Percentiles rank a stretch among this genome's conserved stretches.
Conservation (phyloP, 768 basidiomycete species). For the Gymnopilus junonius region DNA sequence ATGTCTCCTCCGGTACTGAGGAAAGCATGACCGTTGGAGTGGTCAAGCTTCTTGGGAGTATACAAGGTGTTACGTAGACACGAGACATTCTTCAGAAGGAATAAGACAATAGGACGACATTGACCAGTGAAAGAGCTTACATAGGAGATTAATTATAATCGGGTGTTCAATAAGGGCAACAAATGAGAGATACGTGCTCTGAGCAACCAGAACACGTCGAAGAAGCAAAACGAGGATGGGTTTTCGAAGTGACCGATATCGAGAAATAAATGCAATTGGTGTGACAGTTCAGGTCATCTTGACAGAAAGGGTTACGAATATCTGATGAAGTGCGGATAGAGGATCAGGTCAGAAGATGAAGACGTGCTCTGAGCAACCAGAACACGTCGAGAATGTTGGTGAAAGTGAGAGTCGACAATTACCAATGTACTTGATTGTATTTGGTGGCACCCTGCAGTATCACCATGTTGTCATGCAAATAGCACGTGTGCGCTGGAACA, state of each 20-base stretch:
- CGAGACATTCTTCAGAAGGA: background rate
- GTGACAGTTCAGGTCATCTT: too few relatives aligned
- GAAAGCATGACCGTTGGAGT: slow-evolving; percentile 4
- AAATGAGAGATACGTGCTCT: background rate
- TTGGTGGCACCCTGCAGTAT: too few relatives aligned
- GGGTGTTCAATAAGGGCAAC: too few relatives aligned
- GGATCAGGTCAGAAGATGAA: background rate
- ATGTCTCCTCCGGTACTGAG: background rate
- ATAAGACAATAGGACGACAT: background rate
- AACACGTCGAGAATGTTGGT: background rate
- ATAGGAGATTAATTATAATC: background rate
- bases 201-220: background rate
- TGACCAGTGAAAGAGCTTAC: background rate
- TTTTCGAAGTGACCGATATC: too few relatives aligned
- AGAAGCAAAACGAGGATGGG: background rate
- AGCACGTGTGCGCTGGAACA: background rate
- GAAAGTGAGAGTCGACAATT: background rate
- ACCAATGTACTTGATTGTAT: too few relatives aligned
- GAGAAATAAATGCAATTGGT: too few relatives aligned
- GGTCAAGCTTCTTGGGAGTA: background rate
- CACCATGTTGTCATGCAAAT: background rate
- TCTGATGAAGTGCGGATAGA: too few relatives aligned
- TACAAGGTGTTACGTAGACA: background rate
- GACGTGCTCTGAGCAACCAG: background rate
- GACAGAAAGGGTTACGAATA: too few relatives aligned